Conservation (phyloP, 768 basidiomycete genomes). For the Tephrocybe sp. region DNA sequence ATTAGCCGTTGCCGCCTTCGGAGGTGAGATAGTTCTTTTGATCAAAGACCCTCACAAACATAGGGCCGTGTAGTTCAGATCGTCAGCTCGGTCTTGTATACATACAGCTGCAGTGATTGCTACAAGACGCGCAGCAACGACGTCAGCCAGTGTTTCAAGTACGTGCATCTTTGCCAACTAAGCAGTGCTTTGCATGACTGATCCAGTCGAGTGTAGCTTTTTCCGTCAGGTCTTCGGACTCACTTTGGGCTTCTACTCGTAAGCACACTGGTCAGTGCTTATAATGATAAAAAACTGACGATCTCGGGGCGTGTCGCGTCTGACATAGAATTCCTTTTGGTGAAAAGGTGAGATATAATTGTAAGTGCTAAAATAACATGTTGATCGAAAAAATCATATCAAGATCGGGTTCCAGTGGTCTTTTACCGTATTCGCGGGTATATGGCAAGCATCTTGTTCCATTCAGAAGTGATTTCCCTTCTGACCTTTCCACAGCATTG, state of each 20-base stretch:
- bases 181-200: neutral
- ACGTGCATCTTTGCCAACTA: slow-evolving; percentile 4
- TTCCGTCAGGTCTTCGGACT: slow-evolving; percentile 37
- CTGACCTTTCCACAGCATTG: slow-evolving; percentile 20
- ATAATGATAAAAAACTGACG: neutral
- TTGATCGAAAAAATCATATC: neutral
- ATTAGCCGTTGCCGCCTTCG: slow-evolving; percentile 36
- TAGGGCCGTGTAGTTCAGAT: slow-evolving; percentile 30
- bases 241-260: slow-evolving; percentile 40
- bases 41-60: neutral
- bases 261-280: slow-evolving; percentile 1
- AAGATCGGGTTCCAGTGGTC: slow-evolving; percentile 39
- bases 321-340: slow-evolving; percentile 37
- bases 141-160: slow-evolving; percentile 40
- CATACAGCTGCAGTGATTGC: slow-evolving; percentile 40
- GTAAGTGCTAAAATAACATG: too few species aligned
- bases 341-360: slow-evolving; percentile 25
- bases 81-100: slow-evolving; percentile 33
- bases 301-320: neutral
- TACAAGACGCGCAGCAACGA: slow-evolving; percentile 36
- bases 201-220: slow-evolving; percentile 21
- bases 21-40: slow-evolving; percentile 23
- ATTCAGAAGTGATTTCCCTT: neutral
- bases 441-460: slow-evolving; percentile 27
- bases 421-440: slow-evolving; percentile 34